Evolutionary conservation across 192 early-diverging fungal species (phyloP).

Genomic region (Dissophora globulifera): DNA sequence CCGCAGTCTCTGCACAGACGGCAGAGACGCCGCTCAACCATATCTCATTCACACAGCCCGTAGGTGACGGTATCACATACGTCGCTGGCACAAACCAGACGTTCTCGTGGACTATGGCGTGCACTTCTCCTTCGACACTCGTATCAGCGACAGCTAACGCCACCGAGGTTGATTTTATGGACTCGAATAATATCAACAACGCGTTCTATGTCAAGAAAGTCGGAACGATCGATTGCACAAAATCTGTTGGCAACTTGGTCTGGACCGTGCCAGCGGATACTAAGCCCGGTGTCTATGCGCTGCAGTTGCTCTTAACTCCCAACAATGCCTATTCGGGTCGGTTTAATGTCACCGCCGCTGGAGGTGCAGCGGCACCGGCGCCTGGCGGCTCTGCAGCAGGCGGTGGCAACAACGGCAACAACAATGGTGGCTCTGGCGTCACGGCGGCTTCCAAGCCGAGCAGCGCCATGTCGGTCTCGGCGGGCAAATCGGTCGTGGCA

Average conservation of each 20-base stretch:
- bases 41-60: constrained; percentile 52
- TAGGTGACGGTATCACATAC: constrained; percentile 44
- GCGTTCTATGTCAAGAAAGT: constrained; percentile 51
- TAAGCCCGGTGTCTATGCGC: constrained; percentile 46
- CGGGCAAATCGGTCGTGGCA: constrained; percentile 1
- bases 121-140: constrained; percentile 18
- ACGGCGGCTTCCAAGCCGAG: not conserved
- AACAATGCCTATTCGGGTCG: constrained; percentile 48
- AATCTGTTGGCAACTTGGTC: constrained; percentile 45
- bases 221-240: constrained; percentile 48
- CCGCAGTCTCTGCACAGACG: constrained; percentile 13
- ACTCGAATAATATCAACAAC: constrained; percentile 44
- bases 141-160: constrained; percentile 27
- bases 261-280: constrained; percentile 51
- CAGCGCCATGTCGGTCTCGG: constrained; percentile 1
- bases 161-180: constrained; percentile 50
- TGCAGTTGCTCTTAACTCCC: constrained; percentile 32
- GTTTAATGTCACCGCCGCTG: constrained; percentile 37
- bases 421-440: not conserved
- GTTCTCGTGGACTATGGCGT: constrained; percentile 47
- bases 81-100: constrained; percentile 42
- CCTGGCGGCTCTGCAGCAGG: not conserved
- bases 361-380: not conserved
- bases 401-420: not conserved
- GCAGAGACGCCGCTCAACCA: constrained; percentile 1